These are phyloP conservation scores for Mycogone perniciosa DNA, from an alignment of 2,329 filamentous ascomycete genomes.

Conservation along the genomic window DNA sequence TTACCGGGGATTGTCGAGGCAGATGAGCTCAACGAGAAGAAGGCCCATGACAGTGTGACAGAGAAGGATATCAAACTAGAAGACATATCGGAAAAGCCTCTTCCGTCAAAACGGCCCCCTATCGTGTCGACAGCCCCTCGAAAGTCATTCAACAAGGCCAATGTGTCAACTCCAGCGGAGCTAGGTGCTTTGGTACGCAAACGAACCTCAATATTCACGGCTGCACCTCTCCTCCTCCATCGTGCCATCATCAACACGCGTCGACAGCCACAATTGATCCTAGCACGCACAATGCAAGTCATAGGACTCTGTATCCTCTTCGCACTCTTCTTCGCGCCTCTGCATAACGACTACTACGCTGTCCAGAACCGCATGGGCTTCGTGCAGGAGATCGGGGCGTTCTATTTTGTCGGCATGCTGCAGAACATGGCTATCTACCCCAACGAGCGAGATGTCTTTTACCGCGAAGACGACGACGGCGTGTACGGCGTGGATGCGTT, in stretches of 20 bases:
- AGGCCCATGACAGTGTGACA: not conserved
- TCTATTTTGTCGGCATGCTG: slow-evolving; percentile 72
- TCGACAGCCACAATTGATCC: slow-evolving; percentile 56
- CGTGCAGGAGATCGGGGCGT: slow-evolving; percentile 62
- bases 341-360: slow-evolving; percentile 61
- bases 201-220: slow-evolving; percentile 53
- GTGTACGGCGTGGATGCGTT: slow-evolving; percentile 67
- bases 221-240: slow-evolving; percentile 61
- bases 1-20: slow-evolving; percentile 25
- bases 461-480: slow-evolving; percentile 66
- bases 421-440: slow-evolving; percentile 73
- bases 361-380: slow-evolving; percentile 69
- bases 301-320: slow-evolving; percentile 57
- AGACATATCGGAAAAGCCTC: not conserved
- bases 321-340: slow-evolving; percentile 62
- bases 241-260: slow-evolving; percentile 64
- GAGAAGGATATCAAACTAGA: not conserved
- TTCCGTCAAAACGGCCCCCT: not conserved
- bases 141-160: slow-evolving; percentile 37
- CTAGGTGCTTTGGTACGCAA: slow-evolving; percentile 61
- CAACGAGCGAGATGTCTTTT: slow-evolving; percentile 66
- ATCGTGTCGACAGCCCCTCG: slow-evolving; percentile 23
- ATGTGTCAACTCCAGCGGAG: slow-evolving; percentile 61
- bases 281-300: slow-evolving; percentile 62
- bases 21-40: slow-evolving; percentile 20